A percentile compares a stretch with the other conserved stretches of the same genome.
These are phyloP conservation scores for Syncephalis plumigaleata DNA, from an alignment of 371 early-diverging fungal species.

Conservation along the genomic window DNA sequence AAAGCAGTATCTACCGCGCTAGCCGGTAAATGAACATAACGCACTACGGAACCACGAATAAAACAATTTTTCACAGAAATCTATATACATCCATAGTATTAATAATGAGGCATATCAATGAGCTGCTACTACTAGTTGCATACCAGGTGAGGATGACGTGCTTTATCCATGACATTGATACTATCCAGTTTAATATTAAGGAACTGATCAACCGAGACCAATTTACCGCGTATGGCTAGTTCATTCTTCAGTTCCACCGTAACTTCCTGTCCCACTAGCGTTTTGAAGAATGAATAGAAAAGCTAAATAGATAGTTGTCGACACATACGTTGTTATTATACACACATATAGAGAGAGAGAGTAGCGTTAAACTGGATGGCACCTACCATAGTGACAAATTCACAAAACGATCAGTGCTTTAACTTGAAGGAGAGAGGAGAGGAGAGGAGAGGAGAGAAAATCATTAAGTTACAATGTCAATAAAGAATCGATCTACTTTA, in stretches of 20 bases:
- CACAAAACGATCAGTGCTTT: too few species aligned
- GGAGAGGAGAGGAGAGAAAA: too few species aligned
- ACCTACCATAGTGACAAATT: too few species aligned
- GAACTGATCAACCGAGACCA: constrained; percentile 97
- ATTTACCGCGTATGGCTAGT: constrained; percentile 75
- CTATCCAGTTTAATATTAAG: constrained; percentile 94
- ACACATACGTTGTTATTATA: too few species aligned
- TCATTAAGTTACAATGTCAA: too few species aligned
- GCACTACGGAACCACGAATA: constrained; percentile 95
- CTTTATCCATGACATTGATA: constrained; percentile 72
- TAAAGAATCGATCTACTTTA: too few species aligned
- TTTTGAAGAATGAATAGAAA: constrained; percentile 99
- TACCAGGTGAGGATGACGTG: constrained; percentile 94
- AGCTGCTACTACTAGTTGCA: neutral
- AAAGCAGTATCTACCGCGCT: constrained; percentile 82
- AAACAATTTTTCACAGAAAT: constrained; percentile 91
- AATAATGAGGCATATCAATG: too few species aligned
- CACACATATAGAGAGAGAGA: too few species aligned
- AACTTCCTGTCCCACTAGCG: constrained; percentile 88
- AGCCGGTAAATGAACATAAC: constrained; percentile 87
- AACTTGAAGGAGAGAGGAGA: too few species aligned
- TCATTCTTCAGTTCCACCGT: constrained; percentile 98
- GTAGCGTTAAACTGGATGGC: too few species aligned
- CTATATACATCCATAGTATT: too few species aligned
- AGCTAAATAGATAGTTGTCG: constrained; percentile 42